phyloP scores from a whole-genome alignment of 352 stramenopile genomes.

The Phytophthora hybrid region DNA sequence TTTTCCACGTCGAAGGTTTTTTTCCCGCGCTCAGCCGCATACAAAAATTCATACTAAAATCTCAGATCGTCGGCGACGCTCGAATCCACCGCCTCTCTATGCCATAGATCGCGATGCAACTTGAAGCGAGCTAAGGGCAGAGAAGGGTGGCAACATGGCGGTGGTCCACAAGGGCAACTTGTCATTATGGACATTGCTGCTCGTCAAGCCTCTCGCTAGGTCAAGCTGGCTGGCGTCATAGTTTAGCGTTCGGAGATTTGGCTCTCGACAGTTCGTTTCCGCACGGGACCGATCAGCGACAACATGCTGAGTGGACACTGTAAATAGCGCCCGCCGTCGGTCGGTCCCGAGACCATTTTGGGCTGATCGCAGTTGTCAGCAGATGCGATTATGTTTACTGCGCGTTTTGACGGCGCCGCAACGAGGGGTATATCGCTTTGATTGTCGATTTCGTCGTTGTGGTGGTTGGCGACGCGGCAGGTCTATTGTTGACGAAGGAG shows the following conservation, averaged over 20 bases:
- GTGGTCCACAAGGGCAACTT: too few relatives aligned
- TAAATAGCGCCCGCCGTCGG: neutral
- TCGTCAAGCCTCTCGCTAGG: too few relatives aligned
- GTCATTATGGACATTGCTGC: too few relatives aligned
- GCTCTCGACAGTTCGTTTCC: neutral
- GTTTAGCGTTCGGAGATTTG: neutral
- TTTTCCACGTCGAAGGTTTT: constrained; percentile 22
- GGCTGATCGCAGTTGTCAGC: neutral
- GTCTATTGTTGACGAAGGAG: neutral
- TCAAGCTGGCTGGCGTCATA: neutral
- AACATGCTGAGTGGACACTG: too few relatives aligned
- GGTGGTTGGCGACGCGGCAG: too few relatives aligned
- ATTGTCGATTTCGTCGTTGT: neutral
- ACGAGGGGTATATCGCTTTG: neutral
- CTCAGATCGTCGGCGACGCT: constrained; percentile 4
- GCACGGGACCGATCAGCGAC: neutral
- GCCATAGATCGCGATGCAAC: constrained; percentile 25
- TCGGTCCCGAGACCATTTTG: neutral
- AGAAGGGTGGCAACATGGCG: constrained; percentile 5
- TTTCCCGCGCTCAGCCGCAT: constrained; percentile 18
- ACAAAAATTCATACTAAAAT: constrained; percentile 28
- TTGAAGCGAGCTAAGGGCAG: constrained; percentile 22
- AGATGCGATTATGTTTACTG: constrained; percentile 4
- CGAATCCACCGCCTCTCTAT: constrained; percentile 25
- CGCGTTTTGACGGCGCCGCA: neutral